A percentile compares a stretch with the other conserved stretches of the same genome.
Conservation (phyloP, 306 rosid species). For the Cicer bijugum region DNA sequence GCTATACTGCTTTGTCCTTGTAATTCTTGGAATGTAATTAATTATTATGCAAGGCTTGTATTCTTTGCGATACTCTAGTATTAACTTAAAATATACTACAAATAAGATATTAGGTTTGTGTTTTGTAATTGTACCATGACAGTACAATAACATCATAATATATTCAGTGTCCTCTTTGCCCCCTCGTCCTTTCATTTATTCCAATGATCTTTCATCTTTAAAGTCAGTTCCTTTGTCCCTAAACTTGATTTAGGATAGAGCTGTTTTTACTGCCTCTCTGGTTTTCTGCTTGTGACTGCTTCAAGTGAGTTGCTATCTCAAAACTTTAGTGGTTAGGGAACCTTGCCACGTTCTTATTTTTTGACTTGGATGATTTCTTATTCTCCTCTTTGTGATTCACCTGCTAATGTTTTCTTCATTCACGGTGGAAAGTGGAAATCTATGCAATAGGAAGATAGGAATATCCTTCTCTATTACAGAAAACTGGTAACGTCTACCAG, state of each 20-base stretch:
- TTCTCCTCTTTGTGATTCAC: neutral
- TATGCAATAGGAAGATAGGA: neutral
- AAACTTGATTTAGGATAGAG: neutral
- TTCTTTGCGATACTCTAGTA: neutral
- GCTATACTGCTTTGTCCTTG: no score
- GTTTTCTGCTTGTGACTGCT: neutral
- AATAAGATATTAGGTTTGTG: conserved; percentile 5
- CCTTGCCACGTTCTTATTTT: neutral
- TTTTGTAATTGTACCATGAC: neutral
- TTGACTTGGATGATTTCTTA: conserved; percentile 1
- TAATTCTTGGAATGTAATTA: neutral
- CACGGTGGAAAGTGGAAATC: neutral
- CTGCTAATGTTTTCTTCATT: neutral
- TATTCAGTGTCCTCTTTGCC: conserved; percentile 1
- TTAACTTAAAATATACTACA: neutral
- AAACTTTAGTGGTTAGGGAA: neutral
- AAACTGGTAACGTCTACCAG: neutral
- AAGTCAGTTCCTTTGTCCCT: neutral
- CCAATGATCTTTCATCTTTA: neutral
- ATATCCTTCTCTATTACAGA: neutral
- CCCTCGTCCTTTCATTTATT: neutral
- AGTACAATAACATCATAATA: neutral
- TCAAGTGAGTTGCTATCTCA: neutral
- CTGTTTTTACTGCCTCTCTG: neutral
- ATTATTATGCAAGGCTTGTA: no score